Evolutionary conservation across 1,139 yeast genomes (phyloP).

Genomic region (Protomyces inouyei): DNA sequence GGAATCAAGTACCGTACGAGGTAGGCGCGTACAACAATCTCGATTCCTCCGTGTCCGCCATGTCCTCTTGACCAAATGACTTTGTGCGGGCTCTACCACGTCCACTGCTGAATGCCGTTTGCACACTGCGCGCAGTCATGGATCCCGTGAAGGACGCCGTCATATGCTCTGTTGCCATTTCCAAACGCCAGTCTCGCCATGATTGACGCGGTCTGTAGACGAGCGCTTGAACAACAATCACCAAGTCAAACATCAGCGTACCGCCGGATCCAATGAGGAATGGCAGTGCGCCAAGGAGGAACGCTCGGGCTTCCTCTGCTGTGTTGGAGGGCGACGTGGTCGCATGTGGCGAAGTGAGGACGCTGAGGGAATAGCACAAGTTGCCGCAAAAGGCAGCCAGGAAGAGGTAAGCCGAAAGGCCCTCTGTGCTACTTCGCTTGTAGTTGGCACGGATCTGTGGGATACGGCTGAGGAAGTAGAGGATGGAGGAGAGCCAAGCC

Average conservation of each 20-base stretch:
- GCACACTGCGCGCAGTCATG: neutral
- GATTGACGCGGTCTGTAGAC: conserved; percentile 36
- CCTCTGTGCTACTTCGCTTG: conserved; percentile 71
- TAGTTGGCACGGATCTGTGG: conserved; percentile 85
- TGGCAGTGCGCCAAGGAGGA: conserved; percentile 67
- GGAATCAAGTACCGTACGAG: too few species aligned
- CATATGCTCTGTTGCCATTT: neutral
- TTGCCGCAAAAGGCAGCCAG: conserved; percentile 77
- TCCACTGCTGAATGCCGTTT: neutral
- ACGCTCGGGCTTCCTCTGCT: conserved; percentile 44
- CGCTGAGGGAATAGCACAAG: conserved; percentile 70
- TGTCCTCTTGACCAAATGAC: neutral
- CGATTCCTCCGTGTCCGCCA: neutral
- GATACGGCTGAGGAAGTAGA: conserved; percentile 71
- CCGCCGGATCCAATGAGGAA: conserved; percentile 84
- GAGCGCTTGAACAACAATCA: conserved; percentile 63
- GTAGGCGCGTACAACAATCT: neutral
- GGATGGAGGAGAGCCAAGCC: conserved; percentile 66
- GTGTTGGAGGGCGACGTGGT: conserved; percentile 37
- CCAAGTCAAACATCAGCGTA: conserved; percentile 69
- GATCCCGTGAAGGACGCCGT: neutral
- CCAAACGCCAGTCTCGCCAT: neutral
- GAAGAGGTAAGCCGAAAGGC: conserved; percentile 73
- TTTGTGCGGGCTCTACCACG: neutral
- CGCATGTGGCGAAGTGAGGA: conserved; percentile 45